Base-by-base conservation (phyloP, 176 grass and related monocot species). In the Chloris gayana region DNA sequence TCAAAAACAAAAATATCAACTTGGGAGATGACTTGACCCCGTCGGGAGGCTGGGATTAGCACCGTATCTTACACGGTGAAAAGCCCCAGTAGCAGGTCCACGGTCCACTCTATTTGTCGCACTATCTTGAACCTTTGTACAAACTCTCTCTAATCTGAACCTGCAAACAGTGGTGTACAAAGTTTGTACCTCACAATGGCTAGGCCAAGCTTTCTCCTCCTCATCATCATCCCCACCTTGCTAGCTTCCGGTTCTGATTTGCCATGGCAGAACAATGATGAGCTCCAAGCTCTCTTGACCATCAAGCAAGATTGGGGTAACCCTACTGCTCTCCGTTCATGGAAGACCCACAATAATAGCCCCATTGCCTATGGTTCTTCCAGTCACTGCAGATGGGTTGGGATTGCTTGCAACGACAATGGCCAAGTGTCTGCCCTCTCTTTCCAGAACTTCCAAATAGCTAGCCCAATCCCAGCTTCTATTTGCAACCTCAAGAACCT, bases 401-500 rank as follows among this genome's bases (percentile, higher is more conserved):
- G 93, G 15, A 71, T 95, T 15, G 30, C 0, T 18, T 81, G 65
- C 73, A 22, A 1, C 34, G 44, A 39, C 44, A 47, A 49, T 15
- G 46, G 79, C 14, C 53, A 60, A 0, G 76, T 97, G 49, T 80
- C 79, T 0, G 3, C 21, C 27, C 67, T 84, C 25, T 78, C 10
- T 11, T 42, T 64, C 15, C 27, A 1, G 1, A 67, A 32, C 0
- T 2, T 39, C 32, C 35, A 15, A 18, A 73, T 79, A 50, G 3
- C 13, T 27, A 53, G 67, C 0, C 76, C 85, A 4, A 64, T 92
- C 27, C 85, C 93, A 14, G 0, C 39, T 12, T 74, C 85, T 24
- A 44, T 92, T 21, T 96, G 93, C 59, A 50, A 15, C 57, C 83
- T 96, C 70, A 70, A 78, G 57, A 88, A 64, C 53, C 46, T 92